Evolutionary conservation across 192 early-diverging fungal species (phyloP).

Genomic region (Dissophora ornata): DNA sequence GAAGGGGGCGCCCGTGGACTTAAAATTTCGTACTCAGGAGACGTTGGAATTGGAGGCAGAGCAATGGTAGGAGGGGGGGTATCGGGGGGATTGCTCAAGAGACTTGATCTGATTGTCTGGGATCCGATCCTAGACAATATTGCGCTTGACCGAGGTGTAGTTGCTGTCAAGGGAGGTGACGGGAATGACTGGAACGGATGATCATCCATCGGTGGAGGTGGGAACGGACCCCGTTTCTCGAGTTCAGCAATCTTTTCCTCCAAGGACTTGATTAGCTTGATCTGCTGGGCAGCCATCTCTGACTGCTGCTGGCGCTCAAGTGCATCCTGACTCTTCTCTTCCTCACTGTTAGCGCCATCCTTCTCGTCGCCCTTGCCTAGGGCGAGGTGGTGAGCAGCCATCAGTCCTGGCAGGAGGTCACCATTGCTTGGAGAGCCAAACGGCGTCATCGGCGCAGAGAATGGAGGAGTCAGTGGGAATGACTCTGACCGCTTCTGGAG

Average conservation of each 20-base stretch:
- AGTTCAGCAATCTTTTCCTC: conserved; percentile 50
- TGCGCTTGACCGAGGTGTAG: conserved; percentile 12
- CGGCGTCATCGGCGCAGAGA: conserved; percentile 38
- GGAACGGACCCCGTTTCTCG: conserved; percentile 21
- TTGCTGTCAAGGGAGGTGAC: conserved; percentile 26
- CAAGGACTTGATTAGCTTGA: conserved; percentile 40
- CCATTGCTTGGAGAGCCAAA: conserved; percentile 36
- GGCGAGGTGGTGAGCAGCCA: conserved; percentile 19
- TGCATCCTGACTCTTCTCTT: neutral
- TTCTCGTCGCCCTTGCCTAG: neutral
- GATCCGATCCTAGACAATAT: conserved; percentile 13
- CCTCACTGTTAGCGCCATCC: conserved; percentile 5
- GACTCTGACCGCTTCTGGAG: conserved; percentile 13
- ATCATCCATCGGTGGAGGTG: neutral
- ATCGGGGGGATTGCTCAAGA: conserved; percentile 41
- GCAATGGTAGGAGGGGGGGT: conserved; percentile 48
- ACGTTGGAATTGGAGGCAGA: conserved; percentile 35
- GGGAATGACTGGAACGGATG: conserved; percentile 29
- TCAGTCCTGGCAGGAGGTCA: conserved; percentile 28
- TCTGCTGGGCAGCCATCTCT: conserved; percentile 28
- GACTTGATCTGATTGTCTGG: conserved; percentile 35
- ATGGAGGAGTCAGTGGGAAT: conserved; percentile 23
- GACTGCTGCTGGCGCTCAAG: conserved; percentile 29
- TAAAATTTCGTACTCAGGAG: neutral
- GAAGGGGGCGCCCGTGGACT: conserved; percentile 18